Evolutionary conservation across 73 alveolate species (phyloP), one percentile per base, ranked within the genome.

Genomic region (Paramecium caudatum): DNA sequence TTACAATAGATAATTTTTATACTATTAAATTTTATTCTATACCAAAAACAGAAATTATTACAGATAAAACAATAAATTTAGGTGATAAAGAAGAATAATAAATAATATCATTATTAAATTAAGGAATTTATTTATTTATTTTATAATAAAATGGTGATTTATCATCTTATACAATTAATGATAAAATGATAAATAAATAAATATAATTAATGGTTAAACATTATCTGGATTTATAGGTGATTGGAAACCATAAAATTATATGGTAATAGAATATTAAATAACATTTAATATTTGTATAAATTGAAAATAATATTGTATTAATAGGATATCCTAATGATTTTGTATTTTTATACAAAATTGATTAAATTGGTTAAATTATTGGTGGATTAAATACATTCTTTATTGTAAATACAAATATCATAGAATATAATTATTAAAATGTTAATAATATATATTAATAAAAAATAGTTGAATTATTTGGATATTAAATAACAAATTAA

Each of bases 191-290:
- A 7, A 7, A 55, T 23, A 27, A 5, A 23, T 55, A 1, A 17
- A 55, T 10, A 10, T 2, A 55, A 23, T 55, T 23, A 55, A 16
- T 27, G 80, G 80, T 10, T 5, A 3, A 55, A 8, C 7, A 16
- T 23, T 55, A 10, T 8, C 30, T 55, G 80, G 80, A 55, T 55
- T 55, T 10, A 27, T 27, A 55, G 80, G 80, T 27, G 80, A 55
- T 0, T 55, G 80, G 80, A 55, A 55, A 23, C 80, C 80, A 1
- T 55, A 10, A 55, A 55, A 55, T 55, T 55, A 55, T 55, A 55
- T 27, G 80, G 80, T 10, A 55, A 55, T 23, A 55, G 80, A 55
- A 21, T 55, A 2, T 55, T 55, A 55, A 55, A 55, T 3, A 55
- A 55, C 23, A 55, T 55, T 16, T 55, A 1, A 55, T 55, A 0